Evolutionary conservation across 164 flowering plant genomes (phyloP), one percentile per base, ranked within the genome.

Genomic region (Dillenia turbinata): DNA sequence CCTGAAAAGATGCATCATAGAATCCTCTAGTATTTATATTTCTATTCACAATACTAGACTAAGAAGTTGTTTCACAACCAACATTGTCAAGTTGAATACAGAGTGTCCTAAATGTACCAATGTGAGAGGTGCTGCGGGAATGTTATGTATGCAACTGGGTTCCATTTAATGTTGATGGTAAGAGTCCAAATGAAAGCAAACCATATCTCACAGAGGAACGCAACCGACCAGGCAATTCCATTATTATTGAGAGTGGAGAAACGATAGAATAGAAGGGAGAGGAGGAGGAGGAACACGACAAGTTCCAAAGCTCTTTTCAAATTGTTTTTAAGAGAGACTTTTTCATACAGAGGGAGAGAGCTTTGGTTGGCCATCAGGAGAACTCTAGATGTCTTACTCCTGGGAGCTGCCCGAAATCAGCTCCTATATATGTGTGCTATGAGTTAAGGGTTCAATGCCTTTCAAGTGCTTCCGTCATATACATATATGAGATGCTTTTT

Each of bases 161-260:
- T 77, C 88, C 88, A 87, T 71, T 73, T 80, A 52, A 17, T 49
- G 65, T 46, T 70, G 26, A 76, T 19, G 10, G 44, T 5, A 49
- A 85, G 57, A 53, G 76, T 2, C 78, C 84, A 82, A 6, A 44
- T 10, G 80, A 82, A 76, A 56, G 84, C 69, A 69, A 85, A 87
- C 76, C 79, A 85, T 2, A 64, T 47, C 71, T 87, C 89, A 22
- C 87, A 83, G 0, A 72, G 51, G 49, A 82, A 64, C 1, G 88
- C 86, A 6, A 83, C 69, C 51, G 70, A 57, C 82, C 85, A 81
- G 14, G 59, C 14, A 44, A 66, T 1, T 12, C 73, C 78, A 24
- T 74, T 72, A 46, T 55, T 22, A 13, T 52, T 22, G n/a, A 79
- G 59, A 1, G 44, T 58, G 14, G 61, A n/a, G 15, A 85, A 47